Evolutionary conservation across 2,329 filamentous ascomycete species (phyloP).

Genomic region (Colletotrichum noveboracense): DNA sequence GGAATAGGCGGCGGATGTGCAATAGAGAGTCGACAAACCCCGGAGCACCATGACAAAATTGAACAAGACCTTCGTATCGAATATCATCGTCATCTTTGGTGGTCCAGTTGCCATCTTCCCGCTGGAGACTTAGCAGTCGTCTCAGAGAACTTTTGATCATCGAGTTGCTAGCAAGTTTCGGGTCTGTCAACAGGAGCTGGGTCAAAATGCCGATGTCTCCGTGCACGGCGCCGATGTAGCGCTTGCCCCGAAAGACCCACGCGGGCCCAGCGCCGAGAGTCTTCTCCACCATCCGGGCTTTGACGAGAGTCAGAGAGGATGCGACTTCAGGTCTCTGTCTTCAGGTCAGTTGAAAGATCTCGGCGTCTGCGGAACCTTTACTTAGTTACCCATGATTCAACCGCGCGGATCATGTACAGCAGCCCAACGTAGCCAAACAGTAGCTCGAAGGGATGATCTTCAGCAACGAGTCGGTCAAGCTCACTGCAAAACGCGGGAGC

Average conservation of each 20-base stretch:
- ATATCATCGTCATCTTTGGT: conserved; percentile 24
- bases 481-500: conserved; percentile 36
- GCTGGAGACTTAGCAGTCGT: conserved; percentile 64
- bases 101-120: conserved; percentile 68
- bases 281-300: neutral
- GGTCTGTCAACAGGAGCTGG: conserved; percentile 66
- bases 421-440: conserved; percentile 71
- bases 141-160: conserved; percentile 58
- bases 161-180: conserved; percentile 57
- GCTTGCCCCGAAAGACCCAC: conserved; percentile 70
- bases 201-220: conserved; percentile 73
- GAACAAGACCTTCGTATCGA: conserved; percentile 50
- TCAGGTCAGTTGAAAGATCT: conserved; percentile 55
- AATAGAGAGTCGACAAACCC: conserved; percentile 65
- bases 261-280: conserved; percentile 32
- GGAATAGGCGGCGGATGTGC: conserved; percentile 60
- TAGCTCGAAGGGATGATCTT: conserved; percentile 62
- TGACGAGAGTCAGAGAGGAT: conserved; percentile 47
- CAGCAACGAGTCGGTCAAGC: conserved; percentile 21
- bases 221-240: conserved; percentile 71
- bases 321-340: conserved; percentile 54
- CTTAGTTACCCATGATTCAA: conserved; percentile 61
- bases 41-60: conserved; percentile 73
- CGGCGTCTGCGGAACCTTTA: conserved; percentile 44
- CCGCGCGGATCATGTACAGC: conserved; percentile 69